Conservation (phyloP, 148 eudicot genomes). For the Tetragonia tetragonoides region DNA sequence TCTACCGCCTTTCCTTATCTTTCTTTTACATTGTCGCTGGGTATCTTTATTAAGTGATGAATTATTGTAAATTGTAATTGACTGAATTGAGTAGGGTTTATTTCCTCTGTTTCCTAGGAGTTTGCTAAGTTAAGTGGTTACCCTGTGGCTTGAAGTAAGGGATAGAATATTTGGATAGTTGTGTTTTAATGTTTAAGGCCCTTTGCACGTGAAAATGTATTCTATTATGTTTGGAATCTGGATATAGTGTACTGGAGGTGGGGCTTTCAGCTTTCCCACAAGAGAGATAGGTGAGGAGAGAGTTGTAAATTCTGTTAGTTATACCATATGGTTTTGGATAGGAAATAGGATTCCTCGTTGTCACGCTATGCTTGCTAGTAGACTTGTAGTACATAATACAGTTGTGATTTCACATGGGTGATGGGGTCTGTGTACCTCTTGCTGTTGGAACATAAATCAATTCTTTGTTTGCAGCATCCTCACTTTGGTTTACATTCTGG, state of each 20-base stretch:
- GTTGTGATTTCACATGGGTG: constrained; percentile 10
- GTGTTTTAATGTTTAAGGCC: neutral
- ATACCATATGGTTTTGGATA: neutral
- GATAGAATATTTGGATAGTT: neutral
- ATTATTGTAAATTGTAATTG: neutral
- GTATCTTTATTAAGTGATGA: neutral
- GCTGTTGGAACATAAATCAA: neutral
- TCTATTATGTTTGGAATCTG: neutral
- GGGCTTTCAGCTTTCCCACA: neutral
- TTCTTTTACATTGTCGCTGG: neutral
- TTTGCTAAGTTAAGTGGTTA: neutral
- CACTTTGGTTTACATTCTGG: neutral
- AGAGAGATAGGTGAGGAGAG: neutral
- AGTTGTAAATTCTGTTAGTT: neutral
- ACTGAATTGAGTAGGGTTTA: neutral
- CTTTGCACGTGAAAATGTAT: neutral
- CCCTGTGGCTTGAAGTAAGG: neutral
- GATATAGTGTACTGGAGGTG: neutral
- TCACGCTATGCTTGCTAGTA: neutral
- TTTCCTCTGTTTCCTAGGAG: neutral
- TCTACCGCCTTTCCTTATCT: neutral
- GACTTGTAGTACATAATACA: neutral
- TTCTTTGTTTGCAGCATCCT: neutral
- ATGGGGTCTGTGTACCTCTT: neutral
- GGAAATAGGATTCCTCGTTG: neutral